Conservation (phyloP, 208 protist genomes). For the Wallacemonas collosoma region DNA sequence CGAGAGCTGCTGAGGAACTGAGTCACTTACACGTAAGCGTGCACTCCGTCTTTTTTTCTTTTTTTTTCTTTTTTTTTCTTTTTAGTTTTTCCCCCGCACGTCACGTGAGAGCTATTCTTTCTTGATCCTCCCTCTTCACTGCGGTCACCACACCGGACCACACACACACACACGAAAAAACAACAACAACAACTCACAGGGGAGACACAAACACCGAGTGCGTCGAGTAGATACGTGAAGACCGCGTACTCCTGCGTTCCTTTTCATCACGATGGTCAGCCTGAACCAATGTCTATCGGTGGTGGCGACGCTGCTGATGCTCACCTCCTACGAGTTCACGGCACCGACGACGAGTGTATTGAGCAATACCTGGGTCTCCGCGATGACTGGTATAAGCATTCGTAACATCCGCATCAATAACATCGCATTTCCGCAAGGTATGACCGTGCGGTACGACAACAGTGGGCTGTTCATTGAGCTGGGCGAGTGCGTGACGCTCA, state of each 20-base stretch:
- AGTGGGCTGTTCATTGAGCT: slow-evolving; percentile 4
- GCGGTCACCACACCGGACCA: not conserved
- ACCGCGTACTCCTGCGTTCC: not conserved
- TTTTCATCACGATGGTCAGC: not conserved
- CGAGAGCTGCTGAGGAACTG: slow-evolving; percentile 2
- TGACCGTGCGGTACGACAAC: slow-evolving; percentile 6
- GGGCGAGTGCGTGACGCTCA: slow-evolving; percentile 1
- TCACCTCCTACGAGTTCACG: slow-evolving; percentile 10
- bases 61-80: slow-evolving; percentile 8
- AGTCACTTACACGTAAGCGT: slow-evolving; percentile 1
- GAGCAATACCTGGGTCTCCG: slow-evolving; percentile 8
- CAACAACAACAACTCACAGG: not conserved
- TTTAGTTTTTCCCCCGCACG: not conserved
- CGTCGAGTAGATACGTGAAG: not conserved
- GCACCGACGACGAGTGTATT: slow-evolving; percentile 4
- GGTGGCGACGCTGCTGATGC: slow-evolving; percentile 4
- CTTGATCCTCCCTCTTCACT: not conserved
- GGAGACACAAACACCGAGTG: too few relatives aligned
- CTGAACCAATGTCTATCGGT: not conserved
- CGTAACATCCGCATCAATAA: slow-evolving; percentile 13
- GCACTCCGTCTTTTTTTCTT: not conserved
- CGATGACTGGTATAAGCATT: slow-evolving; percentile 2
- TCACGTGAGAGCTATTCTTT: not conserved
- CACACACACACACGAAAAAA: not conserved
- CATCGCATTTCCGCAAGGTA: slow-evolving; percentile 8